phyloP scores from a whole-genome alignment of 148 eudicot genomes.

The Vaccinium vitisidaea region DNA sequence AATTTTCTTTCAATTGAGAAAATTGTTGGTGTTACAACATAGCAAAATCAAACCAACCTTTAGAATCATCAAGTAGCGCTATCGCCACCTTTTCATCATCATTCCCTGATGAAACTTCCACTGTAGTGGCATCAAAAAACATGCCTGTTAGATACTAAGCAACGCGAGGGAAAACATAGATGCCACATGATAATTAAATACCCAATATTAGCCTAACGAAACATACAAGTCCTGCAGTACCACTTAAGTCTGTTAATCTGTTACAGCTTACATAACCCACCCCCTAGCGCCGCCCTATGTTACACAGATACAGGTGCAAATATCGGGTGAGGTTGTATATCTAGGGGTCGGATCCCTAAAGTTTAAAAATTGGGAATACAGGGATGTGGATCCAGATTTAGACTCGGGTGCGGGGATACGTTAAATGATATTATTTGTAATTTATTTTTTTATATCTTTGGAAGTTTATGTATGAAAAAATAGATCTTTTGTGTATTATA shows the following conservation, averaged over 20 bases:
- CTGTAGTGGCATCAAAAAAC: constrained; percentile 1
- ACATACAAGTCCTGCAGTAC: background rate
- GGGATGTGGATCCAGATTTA: too few relatives aligned
- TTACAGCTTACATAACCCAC: too few relatives aligned
- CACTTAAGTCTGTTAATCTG: background rate
- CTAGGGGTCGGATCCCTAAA: too few relatives aligned
- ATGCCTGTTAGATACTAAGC: background rate
- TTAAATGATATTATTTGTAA: too few relatives aligned
- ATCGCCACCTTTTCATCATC: constrained; percentile 46
- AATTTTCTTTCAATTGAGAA: background rate
- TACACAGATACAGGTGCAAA: too few relatives aligned
- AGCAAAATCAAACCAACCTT: constrained; percentile 45
- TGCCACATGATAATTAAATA: background rate
- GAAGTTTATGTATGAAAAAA: too few relatives aligned
- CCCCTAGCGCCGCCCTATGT: too few relatives aligned
- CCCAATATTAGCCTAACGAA: background rate
- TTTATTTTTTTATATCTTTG: too few relatives aligned
- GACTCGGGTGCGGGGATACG: too few relatives aligned
- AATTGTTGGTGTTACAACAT: background rate
- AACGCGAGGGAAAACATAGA: background rate
- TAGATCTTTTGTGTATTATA: too few relatives aligned
- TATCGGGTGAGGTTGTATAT: too few relatives aligned
- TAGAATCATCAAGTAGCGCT: constrained; percentile 64
- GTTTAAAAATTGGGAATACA: too few relatives aligned
- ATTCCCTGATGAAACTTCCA: constrained; percentile 42